A percentile compares a stretch with the other conserved stretches of the same genome.
Conservation (phyloP, 1,284 basidiomycete genomes). For the Puccinia polysora region DNA sequence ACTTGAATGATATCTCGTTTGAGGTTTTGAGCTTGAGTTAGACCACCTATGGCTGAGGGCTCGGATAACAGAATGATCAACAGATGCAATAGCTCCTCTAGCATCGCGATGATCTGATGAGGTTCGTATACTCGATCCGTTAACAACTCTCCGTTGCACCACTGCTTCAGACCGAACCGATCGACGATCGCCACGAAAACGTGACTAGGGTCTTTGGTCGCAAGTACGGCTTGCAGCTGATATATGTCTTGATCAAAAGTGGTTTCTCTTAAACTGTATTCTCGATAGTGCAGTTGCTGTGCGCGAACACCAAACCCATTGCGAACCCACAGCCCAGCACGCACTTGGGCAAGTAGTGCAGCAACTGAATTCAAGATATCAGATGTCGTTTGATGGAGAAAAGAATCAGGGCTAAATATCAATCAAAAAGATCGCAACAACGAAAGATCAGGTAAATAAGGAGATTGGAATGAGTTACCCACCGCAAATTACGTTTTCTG, state of each 20-base stretch:
- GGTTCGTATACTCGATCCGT: conserved; percentile 65
- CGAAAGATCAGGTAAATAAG: no score
- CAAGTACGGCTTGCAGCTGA: conserved; percentile 67
- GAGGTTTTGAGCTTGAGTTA: conserved; percentile 66
- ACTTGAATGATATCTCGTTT: conserved; percentile 84
- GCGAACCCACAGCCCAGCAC: conserved; percentile 92
- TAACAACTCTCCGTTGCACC: conserved; percentile 66
- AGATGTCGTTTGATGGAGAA: no score
- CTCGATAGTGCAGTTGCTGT: conserved; percentile 93
- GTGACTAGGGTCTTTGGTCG: conserved; percentile 62
- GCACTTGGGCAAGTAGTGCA: conserved; percentile 86
- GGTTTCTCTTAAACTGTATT: conserved; percentile 88
- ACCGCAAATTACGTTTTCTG: conserved; percentile 38
- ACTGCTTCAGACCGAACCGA: conserved; percentile 74
- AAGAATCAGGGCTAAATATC: neutral
- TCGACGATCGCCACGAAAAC: conserved; percentile 82
- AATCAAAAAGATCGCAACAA: no score
- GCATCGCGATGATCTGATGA: conserved; percentile 71
- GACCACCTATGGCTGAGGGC: conserved; percentile 67
- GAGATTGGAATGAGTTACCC: neutral
- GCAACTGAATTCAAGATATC: conserved; percentile 64
- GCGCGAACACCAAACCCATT: conserved; percentile 94
- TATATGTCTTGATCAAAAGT: conserved; percentile 97
- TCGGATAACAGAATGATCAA: conserved; percentile 83
- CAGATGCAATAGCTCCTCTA: conserved; percentile 85